Conservation (phyloP, 768 basidiomycete genomes). For the Lactifluus volemus region DNA sequence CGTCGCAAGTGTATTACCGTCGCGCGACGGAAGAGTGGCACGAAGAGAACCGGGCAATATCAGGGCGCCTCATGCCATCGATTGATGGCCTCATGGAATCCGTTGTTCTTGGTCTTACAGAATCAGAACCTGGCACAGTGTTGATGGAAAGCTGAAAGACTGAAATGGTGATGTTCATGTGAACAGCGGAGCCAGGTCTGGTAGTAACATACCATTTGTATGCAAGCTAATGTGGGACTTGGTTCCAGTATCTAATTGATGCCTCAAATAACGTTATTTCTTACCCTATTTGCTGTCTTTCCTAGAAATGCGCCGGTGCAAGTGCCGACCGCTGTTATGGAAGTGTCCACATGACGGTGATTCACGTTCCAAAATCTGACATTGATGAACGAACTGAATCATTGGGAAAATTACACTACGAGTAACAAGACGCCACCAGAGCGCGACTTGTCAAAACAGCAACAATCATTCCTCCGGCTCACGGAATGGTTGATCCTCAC, state of each 20-base stretch:
- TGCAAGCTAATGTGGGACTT: conserved; percentile 17
- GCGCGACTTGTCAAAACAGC: neutral
- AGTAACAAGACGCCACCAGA: neutral
- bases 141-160: conserved; percentile 19
- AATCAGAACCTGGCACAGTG: conserved; percentile 26
- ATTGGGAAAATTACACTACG: neutral
- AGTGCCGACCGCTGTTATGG: too few relatives aligned
- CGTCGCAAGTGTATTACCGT: conserved; percentile 62
- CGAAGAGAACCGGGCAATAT: conserved; percentile 43
- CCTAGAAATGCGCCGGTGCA: too few relatives aligned
- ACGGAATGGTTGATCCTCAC: neutral
- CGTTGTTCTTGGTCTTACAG: conserved; percentile 21
- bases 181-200: neutral
- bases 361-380: neutral
- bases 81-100: conserved; percentile 23
- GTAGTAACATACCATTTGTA: conserved; percentile 5
- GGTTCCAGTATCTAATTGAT: neutral
- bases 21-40: conserved; percentile 51
- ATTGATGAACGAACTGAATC: neutral
- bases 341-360: too few relatives aligned
- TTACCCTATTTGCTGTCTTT: too few relatives aligned
- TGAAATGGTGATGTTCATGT: neutral
- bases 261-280: too few relatives aligned
- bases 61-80: conserved; percentile 20
- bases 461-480: neutral